These are phyloP conservation scores for Oryza punctata DNA, from an alignment of 176 grass and related monocot genomes.

Conservation along the genomic window DNA sequence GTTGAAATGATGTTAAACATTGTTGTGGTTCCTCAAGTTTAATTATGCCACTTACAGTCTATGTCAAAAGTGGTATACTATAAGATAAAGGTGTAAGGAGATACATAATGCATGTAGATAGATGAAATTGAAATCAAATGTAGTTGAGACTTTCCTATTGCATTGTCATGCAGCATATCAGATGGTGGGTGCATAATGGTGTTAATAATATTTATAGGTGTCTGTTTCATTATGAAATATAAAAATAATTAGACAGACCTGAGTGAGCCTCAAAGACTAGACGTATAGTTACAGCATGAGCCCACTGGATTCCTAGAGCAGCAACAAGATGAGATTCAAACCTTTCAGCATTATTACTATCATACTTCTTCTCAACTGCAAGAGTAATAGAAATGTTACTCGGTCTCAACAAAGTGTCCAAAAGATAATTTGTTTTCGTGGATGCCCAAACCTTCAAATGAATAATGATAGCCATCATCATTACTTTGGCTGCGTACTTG, in stretches of 20 bases:
- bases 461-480: constrained; percentile 69
- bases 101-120: constrained; percentile 8
- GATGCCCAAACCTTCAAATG: constrained; percentile 79
- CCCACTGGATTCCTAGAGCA: constrained; percentile 92
- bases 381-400: constrained; percentile 30
- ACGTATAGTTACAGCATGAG: constrained; percentile 86
- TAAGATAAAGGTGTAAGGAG: neutral
- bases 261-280: constrained; percentile 95
- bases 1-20: constrained; percentile 5
- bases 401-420: constrained; percentile 9
- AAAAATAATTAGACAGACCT: constrained; percentile 52
- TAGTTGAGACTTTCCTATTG: neutral
- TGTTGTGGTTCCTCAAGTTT: constrained; percentile 1
- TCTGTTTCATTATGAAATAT: neutral
- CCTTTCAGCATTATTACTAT: constrained; percentile 36
- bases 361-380: constrained; percentile 59
- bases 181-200: neutral
- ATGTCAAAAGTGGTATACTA: neutral
- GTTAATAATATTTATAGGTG: neutral
- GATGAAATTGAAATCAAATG: neutral
- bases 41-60: neutral
- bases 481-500: constrained; percentile 89
- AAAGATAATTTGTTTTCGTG: neutral
- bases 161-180: constrained; percentile 1
- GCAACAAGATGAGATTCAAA: constrained; percentile 85